Evolutionary conservation across 441 rosid genomes (phyloP).

Genomic region (Manihot esculenta): DNA sequence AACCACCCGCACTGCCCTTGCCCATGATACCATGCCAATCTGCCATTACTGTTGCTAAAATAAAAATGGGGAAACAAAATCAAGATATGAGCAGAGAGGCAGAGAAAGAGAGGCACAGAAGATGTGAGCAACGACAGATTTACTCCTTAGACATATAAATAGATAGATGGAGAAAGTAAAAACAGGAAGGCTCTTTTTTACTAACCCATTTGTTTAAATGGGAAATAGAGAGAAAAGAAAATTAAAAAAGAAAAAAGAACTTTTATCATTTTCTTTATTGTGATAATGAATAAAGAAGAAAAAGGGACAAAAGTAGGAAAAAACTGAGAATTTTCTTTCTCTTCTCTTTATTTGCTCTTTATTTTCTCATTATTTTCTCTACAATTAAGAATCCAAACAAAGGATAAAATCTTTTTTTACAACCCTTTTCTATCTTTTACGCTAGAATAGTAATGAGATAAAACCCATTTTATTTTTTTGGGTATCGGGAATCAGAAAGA

Average conservation of each 20-base stretch:
- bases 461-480: conserved; percentile 8
- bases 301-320: too few species aligned
- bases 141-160: conserved; percentile 25
- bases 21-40: conserved; percentile 37
- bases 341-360: neutral
- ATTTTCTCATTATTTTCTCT: too few species aligned
- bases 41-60: conserved; percentile 28
- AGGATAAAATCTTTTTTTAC: neutral
- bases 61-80: neutral
- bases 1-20: conserved; percentile 25
- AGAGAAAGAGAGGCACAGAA: conserved; percentile 1
- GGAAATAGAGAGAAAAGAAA: too few species aligned
- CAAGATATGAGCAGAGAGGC: neutral
- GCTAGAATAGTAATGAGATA: conserved; percentile 10
- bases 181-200: neutral
- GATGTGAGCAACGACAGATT: conserved; percentile 13
- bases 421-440: neutral
- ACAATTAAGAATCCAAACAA: too few species aligned
- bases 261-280: too few species aligned
- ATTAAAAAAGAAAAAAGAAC: too few species aligned
- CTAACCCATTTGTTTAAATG: too few species aligned
- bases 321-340: too few species aligned
- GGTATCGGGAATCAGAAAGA: conserved; percentile 31
- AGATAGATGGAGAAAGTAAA: conserved; percentile 23
- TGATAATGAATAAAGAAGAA: too few species aligned